Base-by-base conservation (phyloP, 2,329 filamentous ascomycete genomes). In the Penicillium freii region DNA sequence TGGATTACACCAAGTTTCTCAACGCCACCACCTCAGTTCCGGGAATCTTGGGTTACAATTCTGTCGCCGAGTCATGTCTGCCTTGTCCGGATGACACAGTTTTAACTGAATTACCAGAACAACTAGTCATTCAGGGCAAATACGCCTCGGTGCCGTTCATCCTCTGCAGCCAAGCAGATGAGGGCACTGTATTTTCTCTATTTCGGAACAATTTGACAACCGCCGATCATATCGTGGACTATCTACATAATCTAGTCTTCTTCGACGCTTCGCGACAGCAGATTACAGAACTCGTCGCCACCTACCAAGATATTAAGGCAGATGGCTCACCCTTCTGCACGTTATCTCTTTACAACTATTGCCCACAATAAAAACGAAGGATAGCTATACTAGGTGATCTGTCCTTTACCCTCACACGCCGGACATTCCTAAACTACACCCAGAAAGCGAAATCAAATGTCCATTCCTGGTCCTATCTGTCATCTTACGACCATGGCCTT, bases 131-230 rank as follows among this genome's bases (percentile, higher is more conserved):
- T 2, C 66, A 70, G 0, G 84, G 86, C 15, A 79, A 80, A 59
- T 87, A 84, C 61, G 80, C 84, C 8, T 78, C 80, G 13, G 81
- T 87, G 0, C 85, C 85, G 2, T 81, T 87, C 68, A 87, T 88
- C 55, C 82, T 89, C 39, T 89, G 90, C 42, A 83, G 91, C 68
- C 88, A 91, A 72, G 89, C 92, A 76, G 90, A 93, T 68, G 89
- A 93, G 72, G 89, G 89, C 19, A 91, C 89, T 0, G 73, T 92
- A 2, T 91, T 92, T 69, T 79, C 86, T 5, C 78, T 92, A 34
- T 87, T 87, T 71, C 87, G 90, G 62, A 69, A 73, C 33, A 90
- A 92, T 69, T 76, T 92, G 50, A 89, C 84, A 10, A 87, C 81
- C 1, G 84, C 80, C 0, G 74, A 75, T 1, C 73, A 84, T 6